Percentiles rank a stretch among this genome's conserved stretches.
phyloP scores from a whole-genome alignment of 352 stramenopile species.

The Thalassiosira exigua region DNA sequence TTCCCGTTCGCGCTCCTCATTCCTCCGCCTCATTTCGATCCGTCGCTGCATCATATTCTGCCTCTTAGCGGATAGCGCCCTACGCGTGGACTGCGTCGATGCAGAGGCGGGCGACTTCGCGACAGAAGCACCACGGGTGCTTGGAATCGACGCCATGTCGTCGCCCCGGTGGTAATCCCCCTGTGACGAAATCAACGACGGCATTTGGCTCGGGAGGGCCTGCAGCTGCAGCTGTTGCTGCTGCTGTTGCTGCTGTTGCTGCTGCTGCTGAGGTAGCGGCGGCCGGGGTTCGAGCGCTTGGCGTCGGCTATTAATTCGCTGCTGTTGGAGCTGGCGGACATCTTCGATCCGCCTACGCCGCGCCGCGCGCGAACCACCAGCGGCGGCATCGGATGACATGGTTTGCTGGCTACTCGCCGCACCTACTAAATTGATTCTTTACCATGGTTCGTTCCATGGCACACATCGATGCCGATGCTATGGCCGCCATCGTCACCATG shows the following conservation, averaged over 20 bases:
- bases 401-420: too few species aligned
- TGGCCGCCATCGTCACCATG: too few species aligned
- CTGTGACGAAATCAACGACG: background rate
- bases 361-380: background rate
- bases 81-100: slow-evolving; percentile 11
- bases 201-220: background rate
- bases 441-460: too few species aligned
- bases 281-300: background rate
- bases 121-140: background rate
- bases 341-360: slow-evolving; percentile 6
- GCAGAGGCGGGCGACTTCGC: slow-evolving; percentile 1
- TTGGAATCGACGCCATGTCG: background rate
- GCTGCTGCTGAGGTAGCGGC: background rate
- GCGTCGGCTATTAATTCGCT: slow-evolving; percentile 10
- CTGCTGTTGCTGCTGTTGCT: slow-evolving; percentile 7
- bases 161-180: background rate
- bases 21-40: slow-evolving; percentile 44
- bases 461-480: too few species aligned
- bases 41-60: slow-evolving; percentile 57
- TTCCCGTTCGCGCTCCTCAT: slow-evolving; percentile 34
- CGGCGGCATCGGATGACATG: background rate
- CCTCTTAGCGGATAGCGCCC: slow-evolving; percentile 4
- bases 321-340: background rate
- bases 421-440: too few species aligned
- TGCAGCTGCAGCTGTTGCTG: slow-evolving; percentile 1